These are phyloP conservation scores for Zygnema circumcarinatum DNA, from an alignment of 139 green algal species.

Conservation along the genomic window DNA sequence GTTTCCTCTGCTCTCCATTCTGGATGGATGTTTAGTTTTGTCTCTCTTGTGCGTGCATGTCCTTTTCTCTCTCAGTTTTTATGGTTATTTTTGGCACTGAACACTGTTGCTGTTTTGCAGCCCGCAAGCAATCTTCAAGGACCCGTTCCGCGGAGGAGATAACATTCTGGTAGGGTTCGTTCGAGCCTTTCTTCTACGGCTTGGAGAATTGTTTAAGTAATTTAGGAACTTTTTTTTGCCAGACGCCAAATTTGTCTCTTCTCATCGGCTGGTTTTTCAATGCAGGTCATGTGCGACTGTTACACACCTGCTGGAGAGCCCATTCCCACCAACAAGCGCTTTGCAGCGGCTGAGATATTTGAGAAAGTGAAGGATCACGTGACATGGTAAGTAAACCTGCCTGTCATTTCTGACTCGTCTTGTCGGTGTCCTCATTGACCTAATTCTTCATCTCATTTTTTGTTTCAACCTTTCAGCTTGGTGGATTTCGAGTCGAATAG, in stretches of 20 bases:
- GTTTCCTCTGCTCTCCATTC: not conserved
- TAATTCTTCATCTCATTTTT: not conserved
- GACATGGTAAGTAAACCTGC: constrained; percentile 60
- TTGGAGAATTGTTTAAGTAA: not conserved
- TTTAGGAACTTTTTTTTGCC: too few species aligned
- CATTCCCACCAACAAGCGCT: constrained; percentile 93
- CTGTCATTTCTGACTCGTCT: not conserved
- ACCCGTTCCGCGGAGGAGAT: constrained; percentile 85
- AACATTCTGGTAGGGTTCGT: constrained; percentile 76
- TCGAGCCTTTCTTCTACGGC: not conserved
- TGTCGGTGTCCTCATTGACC: not conserved
- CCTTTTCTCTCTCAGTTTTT: not conserved
- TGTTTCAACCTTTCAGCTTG: too few species aligned
- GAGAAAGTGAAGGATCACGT: constrained; percentile 75
- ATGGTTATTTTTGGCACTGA: not conserved
- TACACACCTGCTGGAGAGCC: constrained; percentile 86
- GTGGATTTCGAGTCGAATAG: not conserved
- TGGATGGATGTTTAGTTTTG: constrained; percentile 7
- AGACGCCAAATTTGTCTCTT: constrained; percentile 4
- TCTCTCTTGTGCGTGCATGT: not conserved
- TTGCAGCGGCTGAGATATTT: constrained; percentile 66
- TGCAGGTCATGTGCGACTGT: constrained; percentile 88
- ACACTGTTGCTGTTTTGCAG: constrained; percentile 28
- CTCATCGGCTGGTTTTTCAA: constrained; percentile 1
- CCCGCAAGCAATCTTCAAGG: constrained; percentile 72